Percentiles rank a stretch among this genome's conserved stretches.
phyloP scores from a whole-genome alignment of 768 basidiomycete genomes.

The Sporobolomyces roseus region DNA sequence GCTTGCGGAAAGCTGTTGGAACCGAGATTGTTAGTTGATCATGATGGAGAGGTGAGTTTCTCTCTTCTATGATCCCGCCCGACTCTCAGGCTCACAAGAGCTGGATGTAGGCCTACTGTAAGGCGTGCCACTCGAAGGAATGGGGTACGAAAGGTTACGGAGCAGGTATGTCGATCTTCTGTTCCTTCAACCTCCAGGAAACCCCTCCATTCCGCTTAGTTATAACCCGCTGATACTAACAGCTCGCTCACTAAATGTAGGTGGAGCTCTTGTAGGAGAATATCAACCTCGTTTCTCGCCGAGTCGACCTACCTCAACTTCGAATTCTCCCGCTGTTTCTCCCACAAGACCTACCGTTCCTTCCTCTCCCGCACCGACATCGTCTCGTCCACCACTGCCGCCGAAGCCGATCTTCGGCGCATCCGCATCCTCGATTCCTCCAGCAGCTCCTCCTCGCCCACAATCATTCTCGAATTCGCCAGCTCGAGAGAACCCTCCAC shows the following conservation, averaged over 20 bases:
- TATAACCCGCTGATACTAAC: neutral
- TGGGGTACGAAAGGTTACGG: conserved; percentile 56
- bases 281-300: conserved; percentile 16
- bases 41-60: conserved; percentile 66
- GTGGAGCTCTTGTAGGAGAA: conserved; percentile 34
- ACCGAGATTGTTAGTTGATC: conserved; percentile 71
- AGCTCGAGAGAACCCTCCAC: too few species aligned
- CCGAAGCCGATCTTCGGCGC: conserved; percentile 3
- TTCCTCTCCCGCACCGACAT: conserved; percentile 11
- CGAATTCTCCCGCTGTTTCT: neutral
- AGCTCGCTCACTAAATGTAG: neutral
- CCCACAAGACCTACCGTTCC: conserved; percentile 1
- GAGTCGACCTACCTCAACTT: neutral
- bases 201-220: too few species aligned
- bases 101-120: conserved; percentile 55
- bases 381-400: conserved; percentile 6
- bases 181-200: neutral
- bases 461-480: too few species aligned
- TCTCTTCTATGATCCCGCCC: neutral
- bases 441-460: neutral
- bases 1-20: conserved; percentile 74
- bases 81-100: conserved; percentile 48
- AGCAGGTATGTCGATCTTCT: conserved; percentile 16
- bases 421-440: neutral
- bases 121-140: conserved; percentile 71